phyloP scores from a whole-genome alignment of 2,329 filamentous ascomycete genomes.

The Epichloe amarillans region DNA sequence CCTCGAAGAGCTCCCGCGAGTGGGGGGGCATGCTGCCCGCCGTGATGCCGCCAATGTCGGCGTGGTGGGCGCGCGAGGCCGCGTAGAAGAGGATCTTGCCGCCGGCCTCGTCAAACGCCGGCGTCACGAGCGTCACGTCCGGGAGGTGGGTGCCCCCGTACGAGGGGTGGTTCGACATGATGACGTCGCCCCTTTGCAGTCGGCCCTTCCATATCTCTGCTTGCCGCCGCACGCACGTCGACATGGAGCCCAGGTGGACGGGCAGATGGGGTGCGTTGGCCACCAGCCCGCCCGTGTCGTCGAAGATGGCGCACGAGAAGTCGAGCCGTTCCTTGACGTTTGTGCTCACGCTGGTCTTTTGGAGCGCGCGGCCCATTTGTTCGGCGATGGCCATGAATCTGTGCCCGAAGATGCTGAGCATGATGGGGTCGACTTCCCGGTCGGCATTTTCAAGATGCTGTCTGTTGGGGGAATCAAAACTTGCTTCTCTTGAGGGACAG shows the following conservation, averaged over 20 bases:
- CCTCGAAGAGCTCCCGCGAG: conserved; percentile 49
- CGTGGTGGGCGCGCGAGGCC: conserved; percentile 67
- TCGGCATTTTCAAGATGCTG: conserved; percentile 11
- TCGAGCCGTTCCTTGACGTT: conserved; percentile 76
- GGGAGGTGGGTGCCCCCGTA: conserved; percentile 74
- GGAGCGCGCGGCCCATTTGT: conserved; percentile 67
- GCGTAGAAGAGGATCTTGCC: conserved; percentile 71
- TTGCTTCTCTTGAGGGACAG: too few species aligned
- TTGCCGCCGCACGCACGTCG: conserved; percentile 65
- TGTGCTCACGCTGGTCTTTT: conserved; percentile 69
- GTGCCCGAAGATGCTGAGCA: conserved; percentile 69
- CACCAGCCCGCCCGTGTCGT: conserved; percentile 60
- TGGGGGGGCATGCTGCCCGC: conserved; percentile 73
- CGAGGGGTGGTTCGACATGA: conserved; percentile 74
- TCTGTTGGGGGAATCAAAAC: background rate
- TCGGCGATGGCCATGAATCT: conserved; percentile 80
- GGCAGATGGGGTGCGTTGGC: conserved; percentile 71
- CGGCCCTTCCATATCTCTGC: conserved; percentile 68
- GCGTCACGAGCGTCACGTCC: conserved; percentile 70
- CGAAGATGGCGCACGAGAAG: conserved; percentile 72
- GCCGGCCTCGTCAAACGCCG: conserved; percentile 52
- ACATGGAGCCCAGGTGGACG: conserved; percentile 73
- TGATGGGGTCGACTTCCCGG: conserved; percentile 52
- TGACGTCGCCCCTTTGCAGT: conserved; percentile 64
- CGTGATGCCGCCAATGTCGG: conserved; percentile 73